Evolutionary conservation across 345 rosid species (phyloP).

Genomic region (Brassica rapa): DNA sequence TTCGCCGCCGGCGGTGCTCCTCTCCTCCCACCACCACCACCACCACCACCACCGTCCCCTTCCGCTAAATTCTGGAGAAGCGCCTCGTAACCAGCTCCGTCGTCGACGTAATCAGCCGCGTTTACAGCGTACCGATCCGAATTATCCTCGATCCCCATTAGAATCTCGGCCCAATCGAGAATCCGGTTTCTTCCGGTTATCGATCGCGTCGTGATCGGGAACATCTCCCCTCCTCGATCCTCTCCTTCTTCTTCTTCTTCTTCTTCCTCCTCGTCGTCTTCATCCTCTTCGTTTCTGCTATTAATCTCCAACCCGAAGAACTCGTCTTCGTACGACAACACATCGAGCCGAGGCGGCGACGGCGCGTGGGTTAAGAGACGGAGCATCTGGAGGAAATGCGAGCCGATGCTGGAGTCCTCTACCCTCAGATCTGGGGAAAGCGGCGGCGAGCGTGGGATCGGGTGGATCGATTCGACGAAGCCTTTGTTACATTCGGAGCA

Average conservation of each 20-base stretch:
- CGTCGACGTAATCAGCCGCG: conserved; percentile 62
- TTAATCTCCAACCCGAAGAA: conserved; percentile 64
- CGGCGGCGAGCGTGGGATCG: conserved; percentile 41
- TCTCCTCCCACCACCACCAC: conserved; percentile 40
- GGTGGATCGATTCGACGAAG: conserved; percentile 60
- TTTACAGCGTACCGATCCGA: conserved; percentile 54
- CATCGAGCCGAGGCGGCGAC: conserved; percentile 27
- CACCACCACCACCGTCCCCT: conserved; percentile 44
- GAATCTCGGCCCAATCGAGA: conserved; percentile 71
- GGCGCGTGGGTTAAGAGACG: conserved; percentile 61
- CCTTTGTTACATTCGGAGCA: conserved; percentile 78
- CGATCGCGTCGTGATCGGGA: conserved; percentile 41
- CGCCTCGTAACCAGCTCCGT: conserved; percentile 62
- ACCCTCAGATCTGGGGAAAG: conserved; percentile 46
- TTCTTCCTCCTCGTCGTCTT: conserved; percentile 43
- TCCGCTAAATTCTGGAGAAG: conserved; percentile 69
- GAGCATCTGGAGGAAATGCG: conserved; percentile 67
- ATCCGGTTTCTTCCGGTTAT: conserved; percentile 69
- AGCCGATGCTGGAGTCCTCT: conserved; percentile 55
- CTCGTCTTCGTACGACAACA: conserved; percentile 52
- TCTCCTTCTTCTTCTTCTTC: too few species aligned
- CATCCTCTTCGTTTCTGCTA: conserved; percentile 54
- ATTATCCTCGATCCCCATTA: conserved; percentile 68
- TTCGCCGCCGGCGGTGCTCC: conserved; percentile 74
- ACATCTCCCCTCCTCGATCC: neutral